A percentile compares a stretch with the other conserved stretches of the same genome.
Evolutionary conservation across 305 asterid genomes (phyloP).

Genomic region (Fraxinus angustifolia): DNA sequence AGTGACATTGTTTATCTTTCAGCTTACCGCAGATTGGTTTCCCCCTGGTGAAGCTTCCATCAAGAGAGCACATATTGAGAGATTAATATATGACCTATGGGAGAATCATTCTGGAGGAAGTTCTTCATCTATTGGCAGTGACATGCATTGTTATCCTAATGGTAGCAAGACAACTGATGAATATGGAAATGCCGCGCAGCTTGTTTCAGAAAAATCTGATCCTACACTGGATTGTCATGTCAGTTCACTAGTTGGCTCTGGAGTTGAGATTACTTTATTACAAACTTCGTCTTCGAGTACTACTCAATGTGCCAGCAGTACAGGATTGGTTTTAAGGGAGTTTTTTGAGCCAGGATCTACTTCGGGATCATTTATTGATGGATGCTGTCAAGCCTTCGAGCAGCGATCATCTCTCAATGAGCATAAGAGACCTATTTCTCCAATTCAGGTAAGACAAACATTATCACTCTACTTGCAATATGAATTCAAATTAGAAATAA

Average conservation of each 20-base stretch:
- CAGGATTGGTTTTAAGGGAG: constrained; percentile 47
- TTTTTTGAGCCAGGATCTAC: constrained; percentile 52
- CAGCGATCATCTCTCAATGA: constrained; percentile 41
- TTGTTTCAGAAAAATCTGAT: constrained; percentile 31
- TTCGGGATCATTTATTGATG: constrained; percentile 39
- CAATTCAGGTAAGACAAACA: constrained; percentile 49
- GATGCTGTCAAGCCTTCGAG: constrained; percentile 43
- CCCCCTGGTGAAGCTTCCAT: constrained; percentile 74
- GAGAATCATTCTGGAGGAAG: constrained; percentile 43
- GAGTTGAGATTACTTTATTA: constrained; percentile 56
- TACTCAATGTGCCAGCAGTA: constrained; percentile 37
- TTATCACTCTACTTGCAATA: constrained; percentile 14
- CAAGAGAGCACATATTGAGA: constrained; percentile 67
- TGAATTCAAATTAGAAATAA: not conserved
- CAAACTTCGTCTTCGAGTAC: constrained; percentile 42
- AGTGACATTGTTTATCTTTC: constrained; percentile 29
- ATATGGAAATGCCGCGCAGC: constrained; percentile 39
- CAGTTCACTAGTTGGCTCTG: constrained; percentile 41
- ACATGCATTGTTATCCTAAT: constrained; percentile 30
- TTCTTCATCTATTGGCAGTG: constrained; percentile 41
- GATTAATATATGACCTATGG: constrained; percentile 60
- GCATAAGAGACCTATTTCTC: constrained; percentile 38
- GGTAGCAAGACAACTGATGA: constrained; percentile 23
- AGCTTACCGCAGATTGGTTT: constrained; percentile 86
- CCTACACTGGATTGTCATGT: constrained; percentile 36